phyloP scores from a whole-genome alignment of 2,329 filamentous ascomycete genomes.

The Phaeosphaeriaceae sp. region DNA sequence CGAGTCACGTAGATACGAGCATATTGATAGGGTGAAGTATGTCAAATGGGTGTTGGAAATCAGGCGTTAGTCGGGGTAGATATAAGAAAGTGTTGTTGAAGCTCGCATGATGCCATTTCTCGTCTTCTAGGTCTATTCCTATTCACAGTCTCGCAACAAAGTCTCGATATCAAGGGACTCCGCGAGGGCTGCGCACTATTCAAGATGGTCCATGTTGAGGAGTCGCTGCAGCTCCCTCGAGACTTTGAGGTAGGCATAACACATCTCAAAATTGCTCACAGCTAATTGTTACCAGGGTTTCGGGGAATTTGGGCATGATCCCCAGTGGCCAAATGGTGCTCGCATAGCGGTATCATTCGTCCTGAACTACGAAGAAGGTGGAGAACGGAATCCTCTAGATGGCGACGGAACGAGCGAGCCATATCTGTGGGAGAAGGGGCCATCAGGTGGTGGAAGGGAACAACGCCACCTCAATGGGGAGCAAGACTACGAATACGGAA shows the following conservation, averaged over 20 bases:
- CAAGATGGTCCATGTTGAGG: slow-evolving; percentile 42
- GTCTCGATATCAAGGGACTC: background rate
- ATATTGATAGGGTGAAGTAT: background rate
- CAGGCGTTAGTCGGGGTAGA: background rate
- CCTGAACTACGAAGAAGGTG: slow-evolving; percentile 48
- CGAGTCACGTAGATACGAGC: background rate
- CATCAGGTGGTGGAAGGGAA: slow-evolving; percentile 40
- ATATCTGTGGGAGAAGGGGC: slow-evolving; percentile 49
- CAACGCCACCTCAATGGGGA: slow-evolving; percentile 58
- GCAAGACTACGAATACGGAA: slow-evolving; percentile 62
- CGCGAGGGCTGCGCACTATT: no score
- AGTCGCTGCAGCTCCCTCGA: slow-evolving; percentile 46
- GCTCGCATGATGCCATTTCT: background rate
- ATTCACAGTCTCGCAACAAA: background rate
- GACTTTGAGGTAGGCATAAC: slow-evolving; percentile 43
- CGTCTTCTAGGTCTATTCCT: no score
- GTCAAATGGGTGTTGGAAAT: background rate
- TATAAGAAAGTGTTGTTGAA: background rate
- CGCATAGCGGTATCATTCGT: slow-evolving; percentile 50
- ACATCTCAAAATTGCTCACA: background rate
- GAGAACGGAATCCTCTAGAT: slow-evolving; percentile 41
- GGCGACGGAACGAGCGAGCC: slow-evolving; percentile 44
- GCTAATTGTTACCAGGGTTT: slow-evolving; percentile 54
- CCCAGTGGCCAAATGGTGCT: slow-evolving; percentile 47
- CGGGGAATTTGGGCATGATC: slow-evolving; percentile 49